These are phyloP conservation scores for Fusarium nisikadoi DNA, from an alignment of 2,329 filamentous ascomycete genomes.

Conservation along the genomic window DNA sequence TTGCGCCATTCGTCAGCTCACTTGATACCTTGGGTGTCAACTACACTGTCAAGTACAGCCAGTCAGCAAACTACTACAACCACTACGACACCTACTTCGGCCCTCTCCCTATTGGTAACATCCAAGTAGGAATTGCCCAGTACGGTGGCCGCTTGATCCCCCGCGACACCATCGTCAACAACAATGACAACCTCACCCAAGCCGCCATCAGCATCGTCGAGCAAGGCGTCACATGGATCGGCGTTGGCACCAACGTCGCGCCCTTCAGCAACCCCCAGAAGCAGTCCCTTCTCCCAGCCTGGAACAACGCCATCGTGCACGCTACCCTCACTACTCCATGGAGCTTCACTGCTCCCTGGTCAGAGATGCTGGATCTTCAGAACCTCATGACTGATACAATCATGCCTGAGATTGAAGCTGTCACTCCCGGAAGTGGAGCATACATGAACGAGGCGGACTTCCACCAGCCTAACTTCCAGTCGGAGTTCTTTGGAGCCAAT, in stretches of 20 bases:
- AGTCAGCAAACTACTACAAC: slow-evolving; percentile 39
- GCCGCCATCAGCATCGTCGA: slow-evolving; percentile 43
- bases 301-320: slow-evolving; percentile 50
- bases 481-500: slow-evolving; percentile 56
- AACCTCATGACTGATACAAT: slow-evolving; percentile 46
- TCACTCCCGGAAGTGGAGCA: slow-evolving; percentile 55
- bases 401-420: slow-evolving; percentile 43
- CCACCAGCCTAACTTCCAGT: slow-evolving; percentile 55
- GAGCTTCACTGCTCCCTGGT: slow-evolving; percentile 40
- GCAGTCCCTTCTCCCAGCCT: slow-evolving; percentile 54
- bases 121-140: slow-evolving; percentile 43
- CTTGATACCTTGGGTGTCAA: slow-evolving; percentile 12
- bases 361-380: slow-evolving; percentile 47
- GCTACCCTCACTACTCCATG: slow-evolving; percentile 43
- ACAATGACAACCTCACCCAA: slow-evolving; percentile 46
- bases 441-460: slow-evolving; percentile 66
- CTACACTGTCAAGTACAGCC: slow-evolving; percentile 14
- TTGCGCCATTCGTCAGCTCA: slow-evolving; percentile 46
- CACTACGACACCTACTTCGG: slow-evolving; percentile 57
- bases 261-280: slow-evolving; percentile 38
- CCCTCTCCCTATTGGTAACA: slow-evolving; percentile 53
- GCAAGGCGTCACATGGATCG: slow-evolving; percentile 44
- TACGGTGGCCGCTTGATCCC: slow-evolving; percentile 59
- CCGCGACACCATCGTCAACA: slow-evolving; percentile 47
- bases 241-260: slow-evolving; percentile 42